phyloP scores from a whole-genome alignment of 192 early-diverging fungal genomes.

The Coemansia erecta region DNA sequence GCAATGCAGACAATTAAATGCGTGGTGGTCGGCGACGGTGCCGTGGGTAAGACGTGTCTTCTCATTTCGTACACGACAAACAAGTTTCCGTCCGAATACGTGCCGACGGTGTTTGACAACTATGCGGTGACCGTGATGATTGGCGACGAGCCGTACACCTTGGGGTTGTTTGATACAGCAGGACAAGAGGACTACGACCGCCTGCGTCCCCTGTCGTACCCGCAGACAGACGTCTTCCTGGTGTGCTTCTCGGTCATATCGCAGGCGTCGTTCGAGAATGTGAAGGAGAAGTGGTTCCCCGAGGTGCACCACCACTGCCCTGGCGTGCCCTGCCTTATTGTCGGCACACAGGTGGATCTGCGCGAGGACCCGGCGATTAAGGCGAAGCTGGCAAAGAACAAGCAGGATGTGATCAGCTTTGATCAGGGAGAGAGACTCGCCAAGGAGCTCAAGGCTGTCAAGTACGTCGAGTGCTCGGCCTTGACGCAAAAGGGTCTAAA shows the following conservation, averaged over 20 bases:
- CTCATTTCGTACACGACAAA: constrained; percentile 96
- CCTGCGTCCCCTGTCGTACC: constrained; percentile 89
- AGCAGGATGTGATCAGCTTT: constrained; percentile 75
- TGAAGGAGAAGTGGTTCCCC: constrained; percentile 94
- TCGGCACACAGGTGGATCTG: constrained; percentile 91
- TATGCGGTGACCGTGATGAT: constrained; percentile 99
- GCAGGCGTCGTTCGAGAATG: constrained; percentile 92
- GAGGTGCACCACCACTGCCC: constrained; percentile 97
- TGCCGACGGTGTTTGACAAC: constrained; percentile 98
- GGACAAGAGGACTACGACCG: too few relatives aligned
- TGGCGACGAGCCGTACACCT: constrained; percentile 92
- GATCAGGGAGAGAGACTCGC: constrained; percentile 84
- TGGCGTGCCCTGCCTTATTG: constrained; percentile 91
- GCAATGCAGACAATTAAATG: constrained; percentile 79
- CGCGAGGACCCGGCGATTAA: constrained; percentile 77
- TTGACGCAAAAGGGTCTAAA: constrained; percentile 91
- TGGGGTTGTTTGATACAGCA: constrained; percentile 96
- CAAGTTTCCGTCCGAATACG: constrained; percentile 95
- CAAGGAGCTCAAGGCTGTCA: constrained; percentile 79
- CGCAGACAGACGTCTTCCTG: constrained; percentile 93
- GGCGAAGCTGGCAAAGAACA: constrained; percentile 76
- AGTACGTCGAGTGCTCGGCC: constrained; percentile 92
- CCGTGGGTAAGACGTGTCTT: constrained; percentile 84
- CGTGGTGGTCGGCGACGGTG: constrained; percentile 77
- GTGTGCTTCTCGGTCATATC: constrained; percentile 92